Base-by-base conservation (phyloP, 495 filamentous ascomycete genomes). In the Geopyxis carbonaria region DNA sequence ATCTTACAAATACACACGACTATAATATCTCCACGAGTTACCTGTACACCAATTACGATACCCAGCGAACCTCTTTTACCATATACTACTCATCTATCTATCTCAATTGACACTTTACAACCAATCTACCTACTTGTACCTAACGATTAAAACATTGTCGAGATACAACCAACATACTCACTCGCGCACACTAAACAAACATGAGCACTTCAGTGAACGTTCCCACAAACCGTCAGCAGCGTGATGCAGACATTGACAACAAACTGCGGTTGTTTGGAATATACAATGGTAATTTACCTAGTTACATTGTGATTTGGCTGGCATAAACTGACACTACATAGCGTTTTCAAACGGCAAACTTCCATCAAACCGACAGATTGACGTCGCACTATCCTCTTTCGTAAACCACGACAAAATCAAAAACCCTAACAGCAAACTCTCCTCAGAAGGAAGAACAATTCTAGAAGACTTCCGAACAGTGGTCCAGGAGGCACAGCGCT, bases 211-310 rank as follows among this genome's bases (percentile, higher is more conserved):
- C 59, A 21, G 64, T 68, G 24, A 68, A 67, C 46, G 45, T 45
- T 16, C 65, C 65, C 10, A 42, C 55, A 9, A 42, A 59, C 48
- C 38, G 53, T 55, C 48, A 36, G 23, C 28, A 55, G 37, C 42
- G 50, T n/a, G 53, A 55, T 10, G 23, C 32, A 24, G 72, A 95
- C 58, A 77, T 97, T 57, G 92, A 93, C 59, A 69, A 73, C 47
- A 97, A 97, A 65, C 74, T 97, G 31, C 89, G 93, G 60, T 61
- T 95, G 16, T 95, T 86, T 57, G 89, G 91, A 54, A 94, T 95
- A 57, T 70, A 74, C 58, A 72, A 72, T 50, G 76, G 77, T 79
- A 64, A 42, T 64, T 15, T 13, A 21, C 18, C 10, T 22, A 9
- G 11, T 11, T 37, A 2, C 8, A 21, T 23, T 19, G 13, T 15